These are phyloP conservation scores for Monosporozyma solicola DNA, from an alignment of 805 yeast genomes.

Conservation along the genomic window DNA sequence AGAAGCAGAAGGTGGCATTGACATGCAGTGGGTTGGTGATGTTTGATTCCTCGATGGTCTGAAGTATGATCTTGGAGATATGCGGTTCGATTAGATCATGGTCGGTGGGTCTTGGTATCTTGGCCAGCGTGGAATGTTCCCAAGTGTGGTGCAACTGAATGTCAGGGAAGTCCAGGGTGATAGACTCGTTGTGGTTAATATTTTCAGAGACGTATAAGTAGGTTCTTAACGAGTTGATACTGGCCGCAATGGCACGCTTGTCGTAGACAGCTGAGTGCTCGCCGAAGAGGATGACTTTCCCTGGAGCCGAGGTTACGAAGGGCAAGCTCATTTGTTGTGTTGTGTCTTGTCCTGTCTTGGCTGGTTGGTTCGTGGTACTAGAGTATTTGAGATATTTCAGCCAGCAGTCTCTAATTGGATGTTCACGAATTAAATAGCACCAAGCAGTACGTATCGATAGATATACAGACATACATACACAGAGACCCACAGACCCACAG, in stretches of 20 bases:
- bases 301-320: slow-evolving; percentile 86
- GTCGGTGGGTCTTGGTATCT: not conserved
- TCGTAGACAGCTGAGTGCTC: slow-evolving; percentile 94
- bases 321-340: slow-evolving; percentile 30
- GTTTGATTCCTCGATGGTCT: not conserved
- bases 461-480: too few relatives aligned
- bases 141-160: slow-evolving; percentile 52
- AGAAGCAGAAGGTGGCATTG: slow-evolving; percentile 73
- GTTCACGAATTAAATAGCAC: too few relatives aligned
- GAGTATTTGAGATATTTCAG: too few relatives aligned
- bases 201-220: slow-evolving; percentile 51
- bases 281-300: slow-evolving; percentile 91
- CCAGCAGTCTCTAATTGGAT: too few relatives aligned
- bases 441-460: too few relatives aligned
- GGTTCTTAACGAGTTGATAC: slow-evolving; percentile 69
- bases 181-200: slow-evolving; percentile 30
- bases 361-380: not conserved
- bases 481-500: too few relatives aligned
- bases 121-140: slow-evolving; percentile 33
- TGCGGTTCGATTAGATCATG: not conserved
- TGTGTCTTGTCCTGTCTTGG: not conserved
- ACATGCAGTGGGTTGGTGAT: slow-evolving; percentile 45
- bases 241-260: slow-evolving; percentile 94
- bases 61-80: not conserved
- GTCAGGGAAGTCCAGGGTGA: slow-evolving; percentile 76